These are phyloP conservation scores for Solanum okadae DNA, from an alignment of 257 asterid genomes.

Conservation along the genomic window DNA sequence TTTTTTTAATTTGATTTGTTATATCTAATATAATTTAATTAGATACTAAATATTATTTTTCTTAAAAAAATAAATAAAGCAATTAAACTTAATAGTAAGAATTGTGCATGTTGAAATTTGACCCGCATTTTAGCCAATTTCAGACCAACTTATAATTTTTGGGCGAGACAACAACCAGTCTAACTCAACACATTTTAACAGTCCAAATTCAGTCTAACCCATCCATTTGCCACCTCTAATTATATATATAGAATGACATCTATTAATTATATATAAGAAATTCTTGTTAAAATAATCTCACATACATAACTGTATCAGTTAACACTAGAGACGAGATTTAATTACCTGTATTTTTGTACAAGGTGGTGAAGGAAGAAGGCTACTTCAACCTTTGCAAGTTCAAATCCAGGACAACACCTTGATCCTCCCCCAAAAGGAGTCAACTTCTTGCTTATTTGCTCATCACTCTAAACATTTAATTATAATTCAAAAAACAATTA, in stretches of 20 bases:
- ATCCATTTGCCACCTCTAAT: too few relatives aligned
- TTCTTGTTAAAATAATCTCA: background rate
- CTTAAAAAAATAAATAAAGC: background rate
- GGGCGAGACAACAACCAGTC: background rate
- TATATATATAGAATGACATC: background rate
- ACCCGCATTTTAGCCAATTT: background rate
- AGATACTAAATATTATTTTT: background rate
- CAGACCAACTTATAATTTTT: background rate
- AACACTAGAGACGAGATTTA: background rate
- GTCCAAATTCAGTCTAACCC: background rate
- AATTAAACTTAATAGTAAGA: background rate
- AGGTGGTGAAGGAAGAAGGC: slow-evolving; percentile 72
- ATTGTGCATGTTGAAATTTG: background rate
- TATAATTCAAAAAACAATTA: background rate
- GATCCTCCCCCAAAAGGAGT: slow-evolving; percentile 86
- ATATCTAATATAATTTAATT: background rate
- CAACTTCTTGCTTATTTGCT: slow-evolving; percentile 59
- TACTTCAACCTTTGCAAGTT: slow-evolving; percentile 74
- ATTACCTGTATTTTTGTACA: slow-evolving; percentile 47
- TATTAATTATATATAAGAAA: background rate
- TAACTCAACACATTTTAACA: background rate
- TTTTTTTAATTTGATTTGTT: background rate
- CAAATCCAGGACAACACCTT: slow-evolving; percentile 74
- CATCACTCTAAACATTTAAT: slow-evolving; percentile 28
- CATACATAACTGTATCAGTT: background rate